Evolutionary conservation across 2,329 filamentous ascomycete genomes (phyloP), one percentile per base, ranked within the genome.

Genomic region (Exophiala mesophila): DNA sequence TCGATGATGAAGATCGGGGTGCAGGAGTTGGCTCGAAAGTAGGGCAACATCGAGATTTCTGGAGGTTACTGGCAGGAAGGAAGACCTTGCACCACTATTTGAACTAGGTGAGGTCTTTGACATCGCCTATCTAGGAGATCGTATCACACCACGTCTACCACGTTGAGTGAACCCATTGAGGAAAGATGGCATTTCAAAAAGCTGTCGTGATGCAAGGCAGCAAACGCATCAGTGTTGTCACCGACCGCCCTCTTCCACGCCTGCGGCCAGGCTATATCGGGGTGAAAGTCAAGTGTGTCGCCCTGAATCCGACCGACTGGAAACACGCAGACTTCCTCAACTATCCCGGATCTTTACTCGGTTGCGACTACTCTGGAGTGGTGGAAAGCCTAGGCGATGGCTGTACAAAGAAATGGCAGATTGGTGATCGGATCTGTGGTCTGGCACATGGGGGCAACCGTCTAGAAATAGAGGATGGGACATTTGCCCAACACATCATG

Each of bases 251-350:
- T 7, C 44, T 71, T 3, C 69, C 70, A 6, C 57, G 58, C 31
- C 55, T 73, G n/a, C 64, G 63, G 3, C 64, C 68, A 34, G 52
- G 67, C 46, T 77, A 73, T 50, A 62, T 77, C 16, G 65, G 76
- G 10, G 67, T 77, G 47, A 76, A 73, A 54, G 71, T 67, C 4
- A 63, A 64, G 8, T 64, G 65, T 5, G 66, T 76, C 1, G 75
- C 71, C 3, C 55, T 78, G 34, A 78, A 78, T 52, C 74, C 75
- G 1, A 74, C 71, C 0, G 75, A 78, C 55, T 77, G 71, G 72
- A 76, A 75, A 50, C 66, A 70, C 45, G 54, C 73, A 32, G 60
- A 61, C 2, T 43, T 19, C 15, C 32, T 42, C 9, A 24, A 19
- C n/a, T 55, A 57, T 1, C 53, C 59, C 57, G 68, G 69, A 3